Conservation (phyloP, 495 filamentous ascomycete species). For the Pyrenopolyporus hunteri region DNA sequence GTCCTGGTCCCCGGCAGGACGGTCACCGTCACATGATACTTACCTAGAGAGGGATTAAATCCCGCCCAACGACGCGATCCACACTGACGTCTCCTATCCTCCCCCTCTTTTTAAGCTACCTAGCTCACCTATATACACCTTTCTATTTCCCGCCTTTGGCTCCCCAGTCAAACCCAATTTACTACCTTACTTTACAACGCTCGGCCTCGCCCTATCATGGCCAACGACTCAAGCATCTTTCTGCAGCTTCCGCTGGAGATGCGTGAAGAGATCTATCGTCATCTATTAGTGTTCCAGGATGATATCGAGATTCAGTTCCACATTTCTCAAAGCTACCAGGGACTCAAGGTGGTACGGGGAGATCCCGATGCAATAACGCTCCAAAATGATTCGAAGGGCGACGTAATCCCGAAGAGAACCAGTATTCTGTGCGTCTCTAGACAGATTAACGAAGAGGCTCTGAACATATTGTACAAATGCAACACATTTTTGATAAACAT, state of each 20-base stretch:
- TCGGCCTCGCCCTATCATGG: not conserved
- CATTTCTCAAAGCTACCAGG: not conserved
- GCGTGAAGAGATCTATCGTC: constrained; percentile 6
- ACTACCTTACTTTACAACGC: too few relatives aligned
- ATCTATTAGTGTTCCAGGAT: not conserved
- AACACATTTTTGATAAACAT: not conserved
- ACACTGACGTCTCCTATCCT: too few relatives aligned
- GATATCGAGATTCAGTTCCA: not conserved
- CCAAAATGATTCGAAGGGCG: not conserved
- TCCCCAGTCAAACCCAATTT: too few relatives aligned
- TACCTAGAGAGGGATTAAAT: too few relatives aligned
- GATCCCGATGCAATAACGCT: not conserved
- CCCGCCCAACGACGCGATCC: too few relatives aligned
- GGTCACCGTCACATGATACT: too few relatives aligned
- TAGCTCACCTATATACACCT: too few relatives aligned
- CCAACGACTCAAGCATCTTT: not conserved
- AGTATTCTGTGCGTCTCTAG: constrained; percentile 2
- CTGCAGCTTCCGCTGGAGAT: constrained; percentile 5
- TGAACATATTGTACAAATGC: not conserved
- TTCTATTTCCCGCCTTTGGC: too few relatives aligned
- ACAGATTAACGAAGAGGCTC: constrained; percentile 1
- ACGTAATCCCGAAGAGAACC: not conserved
- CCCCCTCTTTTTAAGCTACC: too few relatives aligned
- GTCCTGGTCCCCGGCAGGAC: too few relatives aligned
- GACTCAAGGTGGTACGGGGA: not conserved